phyloP scores from a whole-genome alignment of 768 basidiomycete species.

The Tulasnella sp. region DNA sequence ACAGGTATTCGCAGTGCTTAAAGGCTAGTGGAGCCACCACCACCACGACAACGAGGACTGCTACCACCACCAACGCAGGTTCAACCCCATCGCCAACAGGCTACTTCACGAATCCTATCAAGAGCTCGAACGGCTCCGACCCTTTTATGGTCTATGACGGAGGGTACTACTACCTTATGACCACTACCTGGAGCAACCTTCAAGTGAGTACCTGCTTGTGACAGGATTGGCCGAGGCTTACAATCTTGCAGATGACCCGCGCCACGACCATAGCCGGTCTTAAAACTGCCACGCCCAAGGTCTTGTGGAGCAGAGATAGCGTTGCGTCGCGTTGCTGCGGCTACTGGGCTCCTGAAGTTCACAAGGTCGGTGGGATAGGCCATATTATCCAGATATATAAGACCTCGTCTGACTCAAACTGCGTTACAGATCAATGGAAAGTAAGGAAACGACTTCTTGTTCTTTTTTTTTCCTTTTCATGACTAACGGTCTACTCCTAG shows the following conservation, averaged over 20 bases:
- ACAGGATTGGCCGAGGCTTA: neutral
- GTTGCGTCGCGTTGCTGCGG: neutral
- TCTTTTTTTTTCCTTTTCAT: too few species aligned
- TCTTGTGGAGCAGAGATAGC: slow-evolving; percentile 4
- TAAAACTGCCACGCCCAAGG: neutral
- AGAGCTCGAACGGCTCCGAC: slow-evolving; percentile 24
- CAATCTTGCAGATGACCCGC: neutral
- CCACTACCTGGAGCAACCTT: neutral
- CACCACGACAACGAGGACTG: neutral
- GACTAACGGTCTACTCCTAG: too few species aligned
- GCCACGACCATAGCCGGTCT: neutral
- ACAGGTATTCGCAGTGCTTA: neutral
- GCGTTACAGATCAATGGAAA: too few species aligned
- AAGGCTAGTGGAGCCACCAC: neutral
- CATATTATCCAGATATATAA: too few species aligned
- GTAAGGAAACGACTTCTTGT: too few species aligned
- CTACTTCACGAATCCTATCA: slow-evolving; percentile 29
- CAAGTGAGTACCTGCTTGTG: neutral
- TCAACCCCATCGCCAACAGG: neutral
- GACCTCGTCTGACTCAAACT: too few species aligned
- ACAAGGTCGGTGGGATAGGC: neutral
- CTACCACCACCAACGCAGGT: neutral
- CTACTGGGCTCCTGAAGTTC: slow-evolving; percentile 5
- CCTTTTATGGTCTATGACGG: slow-evolving; percentile 23
- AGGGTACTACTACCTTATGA: neutral